Evolutionary conservation across 2,329 filamentous ascomycete genomes (phyloP), one percentile per base, ranked within the genome.

Genomic region (Lachnellula subtilissima): DNA sequence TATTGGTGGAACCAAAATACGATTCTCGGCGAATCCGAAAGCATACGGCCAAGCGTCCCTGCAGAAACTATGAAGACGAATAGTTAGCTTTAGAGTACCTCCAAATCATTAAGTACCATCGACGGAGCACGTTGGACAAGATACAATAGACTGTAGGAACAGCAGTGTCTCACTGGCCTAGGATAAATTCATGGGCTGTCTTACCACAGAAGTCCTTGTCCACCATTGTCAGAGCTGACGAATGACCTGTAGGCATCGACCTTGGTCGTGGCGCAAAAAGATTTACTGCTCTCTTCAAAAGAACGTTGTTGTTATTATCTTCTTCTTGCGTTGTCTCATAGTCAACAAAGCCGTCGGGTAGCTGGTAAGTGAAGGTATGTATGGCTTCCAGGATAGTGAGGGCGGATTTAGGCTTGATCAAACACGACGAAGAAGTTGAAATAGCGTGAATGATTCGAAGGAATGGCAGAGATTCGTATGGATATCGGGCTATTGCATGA

Each of bases 291-390:
- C 79, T 76, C 1, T 79, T 75, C 4, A 97, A 80, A 58, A 82
- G 79, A 58, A 97, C 88, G 17, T 83, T 84, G 64, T 95, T 94
- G 25, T 83, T 84, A 62, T 94, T 92, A 57, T 94, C 89, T 61
- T 96, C 90, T 72, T 97, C 92, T 52, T 88, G 85, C 40, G 88
- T 85, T 12, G 92, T 83, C 58, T 86, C 82, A 64, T 95, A 97
- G 37, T 82, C 83, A 43, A 81, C 79, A 69, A 96, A 96, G 35
- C 81, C 73, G 0, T 79, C 73, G 0, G 89, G 86, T n/a, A 96
- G 78, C 12, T 81, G 77, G 62, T 95, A 86, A 28, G 93, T 96
- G 53, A 97, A 83, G 6, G 83, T 87, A 1, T 84, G 81, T 53
- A 91, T 87, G 55, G 78, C 80, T 55, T 86, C 82, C 12, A 97